A percentile compares a stretch with the other conserved stretches of the same genome.
These are phyloP conservation scores for Phytophthora multivora DNA, from an alignment of 352 stramenopile species.

Conservation along the genomic window DNA sequence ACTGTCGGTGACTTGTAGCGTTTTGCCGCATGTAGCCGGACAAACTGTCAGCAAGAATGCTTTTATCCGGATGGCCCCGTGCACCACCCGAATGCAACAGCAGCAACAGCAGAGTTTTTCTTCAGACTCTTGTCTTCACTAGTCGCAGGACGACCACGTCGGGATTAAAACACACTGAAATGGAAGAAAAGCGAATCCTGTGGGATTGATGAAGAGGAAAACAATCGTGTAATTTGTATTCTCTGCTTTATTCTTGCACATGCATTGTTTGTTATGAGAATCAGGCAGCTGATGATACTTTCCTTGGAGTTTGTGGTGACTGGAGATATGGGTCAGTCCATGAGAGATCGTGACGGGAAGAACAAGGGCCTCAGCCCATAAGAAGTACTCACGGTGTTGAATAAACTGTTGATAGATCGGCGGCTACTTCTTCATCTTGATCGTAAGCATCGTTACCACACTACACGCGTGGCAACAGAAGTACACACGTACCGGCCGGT, in stretches of 20 bases:
- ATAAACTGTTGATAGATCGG: no score
- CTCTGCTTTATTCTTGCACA: neutral
- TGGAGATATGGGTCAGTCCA: no score
- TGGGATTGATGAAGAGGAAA: slow-evolving; percentile 29
- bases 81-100: slow-evolving; percentile 13
- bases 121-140: slow-evolving; percentile 3
- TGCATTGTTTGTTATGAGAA: no score
- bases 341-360: no score
- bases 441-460: no score
- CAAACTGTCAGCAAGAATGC: slow-evolving; percentile 3
- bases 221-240: neutral
- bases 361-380: no score
- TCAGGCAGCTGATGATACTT: no score
- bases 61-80: slow-evolving; percentile 16
- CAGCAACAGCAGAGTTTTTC: slow-evolving; percentile 25
- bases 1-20: slow-evolving; percentile 9
- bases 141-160: slow-evolving; percentile 9
- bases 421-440: no score
- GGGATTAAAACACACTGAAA: slow-evolving; percentile 22
- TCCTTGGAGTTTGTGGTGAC: no score
- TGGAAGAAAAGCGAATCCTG: slow-evolving; percentile 21
- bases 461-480: no score
- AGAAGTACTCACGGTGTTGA: no score
- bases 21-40: neutral
- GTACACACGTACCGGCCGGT: no score